Evolutionary conservation across 768 basidiomycete genomes (phyloP).

Genomic region (Tulasnella sp.): DNA sequence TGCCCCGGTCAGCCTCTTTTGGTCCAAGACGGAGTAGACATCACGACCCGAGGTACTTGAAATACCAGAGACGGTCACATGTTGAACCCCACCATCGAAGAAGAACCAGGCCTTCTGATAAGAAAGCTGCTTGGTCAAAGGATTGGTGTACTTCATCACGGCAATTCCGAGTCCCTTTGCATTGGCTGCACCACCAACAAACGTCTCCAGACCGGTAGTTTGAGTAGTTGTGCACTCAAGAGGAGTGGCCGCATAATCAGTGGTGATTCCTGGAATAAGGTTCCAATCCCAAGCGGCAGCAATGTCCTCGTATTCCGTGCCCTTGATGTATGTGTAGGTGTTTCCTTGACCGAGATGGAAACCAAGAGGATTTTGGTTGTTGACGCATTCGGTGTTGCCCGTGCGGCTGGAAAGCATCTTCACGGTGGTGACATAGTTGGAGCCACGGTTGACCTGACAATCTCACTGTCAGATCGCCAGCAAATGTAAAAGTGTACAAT

Average conservation of each 20-base stretch:
- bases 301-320: constrained; percentile 63
- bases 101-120: constrained; percentile 71
- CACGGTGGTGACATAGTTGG: constrained; percentile 44
- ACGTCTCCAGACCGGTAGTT: constrained; percentile 37
- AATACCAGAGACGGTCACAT: constrained; percentile 46
- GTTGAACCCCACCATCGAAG: constrained; percentile 47
- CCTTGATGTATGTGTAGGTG: constrained; percentile 47
- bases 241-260: constrained; percentile 45
- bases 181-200: constrained; percentile 55
- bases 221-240: constrained; percentile 36
- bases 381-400: constrained; percentile 51
- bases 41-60: constrained; percentile 31
- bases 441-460: constrained; percentile 46
- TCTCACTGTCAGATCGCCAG: background rate
- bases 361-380: constrained; percentile 45
- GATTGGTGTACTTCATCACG: constrained; percentile 57
- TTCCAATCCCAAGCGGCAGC: constrained; percentile 67
- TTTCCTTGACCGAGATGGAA: constrained; percentile 60
- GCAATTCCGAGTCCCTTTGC: constrained; percentile 39
- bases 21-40: constrained; percentile 55
- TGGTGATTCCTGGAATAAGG: constrained; percentile 57
- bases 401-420: constrained; percentile 51
- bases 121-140: constrained; percentile 37
- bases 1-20: constrained; percentile 35
- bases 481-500: background rate